phyloP scores from a whole-genome alignment of 805 yeast species.

The Candida ortonii region DNA sequence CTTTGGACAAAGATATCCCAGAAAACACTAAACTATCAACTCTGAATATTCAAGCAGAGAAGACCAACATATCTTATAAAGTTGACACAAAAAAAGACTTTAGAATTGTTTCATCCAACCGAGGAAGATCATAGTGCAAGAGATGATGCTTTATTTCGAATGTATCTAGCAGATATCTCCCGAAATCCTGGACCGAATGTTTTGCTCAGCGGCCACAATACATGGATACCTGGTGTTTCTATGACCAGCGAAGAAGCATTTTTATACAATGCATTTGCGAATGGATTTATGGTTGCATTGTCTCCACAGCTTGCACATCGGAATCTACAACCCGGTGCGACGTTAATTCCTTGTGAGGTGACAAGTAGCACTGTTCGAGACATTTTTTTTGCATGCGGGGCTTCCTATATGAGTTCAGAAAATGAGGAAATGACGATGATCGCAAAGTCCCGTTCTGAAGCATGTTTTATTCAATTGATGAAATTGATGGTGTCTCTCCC shows the following conservation, averaged over 20 bases:
- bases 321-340: constrained; percentile 37
- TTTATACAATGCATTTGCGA: constrained; percentile 35
- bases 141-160: constrained; percentile 25
- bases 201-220: constrained; percentile 14
- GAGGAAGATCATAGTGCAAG: constrained; percentile 8
- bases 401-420: constrained; percentile 35
- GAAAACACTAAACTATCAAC: too few species aligned
- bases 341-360: constrained; percentile 38
- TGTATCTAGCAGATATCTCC: constrained; percentile 15
- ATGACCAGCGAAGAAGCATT: constrained; percentile 19
- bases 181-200: constrained; percentile 10
- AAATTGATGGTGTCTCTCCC: constrained; percentile 18
- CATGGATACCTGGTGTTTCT: constrained; percentile 19
- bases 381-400: constrained; percentile 40
- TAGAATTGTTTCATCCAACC: not conserved
- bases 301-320: constrained; percentile 43
- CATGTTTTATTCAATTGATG: too few species aligned
- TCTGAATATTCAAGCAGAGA: not conserved
- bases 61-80: too few species aligned
- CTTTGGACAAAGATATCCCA: too few species aligned
- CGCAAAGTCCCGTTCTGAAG: too few species aligned
- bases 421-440: constrained; percentile 26
- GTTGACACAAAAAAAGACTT: too few species aligned
- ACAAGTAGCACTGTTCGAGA: constrained; percentile 24
- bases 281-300: constrained; percentile 39